Base-by-base conservation (phyloP, 2,329 filamentous ascomycete genomes). In the Sporothrix inflata region DNA sequence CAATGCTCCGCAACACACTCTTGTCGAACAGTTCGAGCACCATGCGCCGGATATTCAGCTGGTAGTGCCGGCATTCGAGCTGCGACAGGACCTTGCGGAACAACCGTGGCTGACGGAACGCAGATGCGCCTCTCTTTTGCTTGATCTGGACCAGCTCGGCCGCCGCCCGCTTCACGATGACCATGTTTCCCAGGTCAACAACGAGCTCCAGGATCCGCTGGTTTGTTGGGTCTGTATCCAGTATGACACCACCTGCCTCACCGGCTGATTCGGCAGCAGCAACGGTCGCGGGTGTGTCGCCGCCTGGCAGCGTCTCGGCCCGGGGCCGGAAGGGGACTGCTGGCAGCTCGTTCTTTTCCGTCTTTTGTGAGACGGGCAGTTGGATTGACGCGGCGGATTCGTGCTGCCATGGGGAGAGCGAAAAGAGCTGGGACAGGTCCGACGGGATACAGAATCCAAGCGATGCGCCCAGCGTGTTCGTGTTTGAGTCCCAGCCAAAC, bases 21-120 rank as follows among this genome's bases (percentile, higher is more conserved):
- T 95, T 96, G 78, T 98, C 95, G 78, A 99, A 99, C 27, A 99
- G 83, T 79, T 98, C 96, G 73, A 98, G 90, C 47, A 97, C 92
- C 82, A 97, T 94, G 61, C 95, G 91, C 74, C 95, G 91, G 38
- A 97, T 92, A 1, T 91, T 91, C 1, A 99, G 86, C 27, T 94
- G 89, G 81, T 96, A 98, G 79, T 97, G 94, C 77, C 97, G 95
- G 76, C 89, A 90, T 80, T 98, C 94, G 73, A 99, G 86, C 66
- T 98, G 86, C 9, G 89, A 88, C 84, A 99, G 90, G 63, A 96
- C 90, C 78, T 94, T 93, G 76, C 91, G 90, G 83, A 98, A 98
- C 55, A 99, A 87, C 5, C 86, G 85, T 5, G 91, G 88, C 77
- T 92, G 91, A 49, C 88, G 87, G 79, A 99, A 98, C 0, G 90